Base-by-base conservation (phyloP, 106 monocot species). In the Acorus gramineus region DNA sequence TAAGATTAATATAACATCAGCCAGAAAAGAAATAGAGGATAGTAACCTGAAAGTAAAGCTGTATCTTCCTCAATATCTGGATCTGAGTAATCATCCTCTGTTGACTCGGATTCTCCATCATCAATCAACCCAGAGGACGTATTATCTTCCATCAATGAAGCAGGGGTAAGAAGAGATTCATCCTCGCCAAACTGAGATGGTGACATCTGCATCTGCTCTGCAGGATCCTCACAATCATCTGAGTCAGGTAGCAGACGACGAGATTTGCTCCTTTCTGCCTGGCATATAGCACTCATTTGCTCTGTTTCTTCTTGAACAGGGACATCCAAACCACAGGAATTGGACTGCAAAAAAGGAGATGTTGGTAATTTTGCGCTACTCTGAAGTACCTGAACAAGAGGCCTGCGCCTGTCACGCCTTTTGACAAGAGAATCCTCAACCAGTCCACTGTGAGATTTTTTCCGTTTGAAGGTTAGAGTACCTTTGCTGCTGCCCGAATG, bases 371-470 rank as follows among this genome's bases (percentile, higher is more conserved):
- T 79, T 61, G 76, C 73, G 78, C 87, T 95, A 66, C 76, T 91
- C 59, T 87, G 77, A 52, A 96, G 70, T 69, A 90, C 89, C 67
- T 86, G 82, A 73, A 68, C 61, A 68, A 89, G 81, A 43, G 86
- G 93, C 8, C 80, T 71, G 13, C 80, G 84, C 46, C 80, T 73
- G 63, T 90, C 86, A 57, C 82, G 77, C 52, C 85, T 90, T 87
- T 78, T 90, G 60, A 54, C 73, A 69, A 70, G 62, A 71, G 74
- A 74, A 14, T 82, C 95, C 66, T 87, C 85, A 67, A 51, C 7
- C n/a, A 55, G 8, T 54, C 74, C 74, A 46, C 71, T 74, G 28
- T 78, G 71, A 54, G 69, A 67, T 72, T 72, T 85, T 76, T 82
- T 96, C 66, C 71, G 78, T 72, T 85, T 87, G 6, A 46, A 49